Evolutionary conservation across 345 rosid species (phyloP), one percentile per base, ranked within the genome.

Genomic region (Eucalyptus lansdowneana): DNA sequence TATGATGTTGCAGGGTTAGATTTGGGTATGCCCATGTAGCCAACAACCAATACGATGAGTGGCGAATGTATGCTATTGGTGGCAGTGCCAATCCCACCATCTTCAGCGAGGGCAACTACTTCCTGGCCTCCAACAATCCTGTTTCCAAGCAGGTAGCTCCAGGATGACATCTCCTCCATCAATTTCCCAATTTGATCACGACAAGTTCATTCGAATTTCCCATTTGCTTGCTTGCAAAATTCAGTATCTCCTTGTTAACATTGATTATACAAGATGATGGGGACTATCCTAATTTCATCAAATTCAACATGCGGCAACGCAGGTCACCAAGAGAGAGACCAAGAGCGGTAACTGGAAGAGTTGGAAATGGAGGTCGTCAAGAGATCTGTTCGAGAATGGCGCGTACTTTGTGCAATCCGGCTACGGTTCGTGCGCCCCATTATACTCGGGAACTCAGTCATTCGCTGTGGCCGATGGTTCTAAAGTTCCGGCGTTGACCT

Each of bases 1-100:
- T 31, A 54, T 50, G 21, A 87, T 27, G 40, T 90, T 91, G 89
- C 90, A 96, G 96, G 93, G 96, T 95, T 37, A 92, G 97, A 90
- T 25, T 93, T 12, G 99, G 99, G 21, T 97, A 96, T 54, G 97
- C 98, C 88, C 99, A 97, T 91, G 99, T 96, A 87, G 99, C 97
- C 34, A 97, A 97, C 96, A 97, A 97, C 88, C 94, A 95, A 49
- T 97, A 97, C 87, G 97, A 97, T 87, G 94, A 95, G 87, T 97
- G 99, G 99, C 91, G 90, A 90, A 97, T 97, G 99, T 97, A 97
- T 91, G 97, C 98, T 67, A 95, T 97, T 37, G 99, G 99, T 87
- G 99, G 99, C 44, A 97, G 99, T 86, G 97, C 98, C 31, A 89
- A 96, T 89, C 99, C 99, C 17, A 97, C 99, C 88, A 97, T 97